Conservation (phyloP, 257 asterid genomes). For the Solanum stenotomum region DNA sequence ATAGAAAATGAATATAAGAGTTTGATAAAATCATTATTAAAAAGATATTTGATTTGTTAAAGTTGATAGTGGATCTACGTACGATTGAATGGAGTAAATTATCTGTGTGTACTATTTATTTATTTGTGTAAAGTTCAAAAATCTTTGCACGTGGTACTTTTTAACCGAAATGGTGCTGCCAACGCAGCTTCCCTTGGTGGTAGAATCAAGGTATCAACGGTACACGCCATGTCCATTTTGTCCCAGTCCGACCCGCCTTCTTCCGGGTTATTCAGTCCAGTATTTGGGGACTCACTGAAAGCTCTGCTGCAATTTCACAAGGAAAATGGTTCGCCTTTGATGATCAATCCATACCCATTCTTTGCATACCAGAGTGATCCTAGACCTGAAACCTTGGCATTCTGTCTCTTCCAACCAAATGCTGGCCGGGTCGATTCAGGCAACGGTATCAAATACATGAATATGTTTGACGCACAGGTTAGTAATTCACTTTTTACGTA, state of each 20-base stretch:
- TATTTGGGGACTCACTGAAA: slow-evolving; percentile 44
- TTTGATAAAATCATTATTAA: neutral
- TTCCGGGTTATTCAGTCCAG: slow-evolving; percentile 51
- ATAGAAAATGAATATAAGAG: neutral
- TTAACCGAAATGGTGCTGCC: neutral
- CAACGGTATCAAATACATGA: slow-evolving; percentile 76
- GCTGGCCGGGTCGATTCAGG: slow-evolving; percentile 74
- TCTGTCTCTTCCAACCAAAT: slow-evolving; percentile 90
- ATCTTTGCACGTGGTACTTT: neutral
- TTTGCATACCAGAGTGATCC: slow-evolving; percentile 90
- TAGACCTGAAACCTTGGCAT: slow-evolving; percentile 73
- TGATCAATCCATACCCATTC: slow-evolving; percentile 95
- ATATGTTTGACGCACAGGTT: slow-evolving; percentile 99
- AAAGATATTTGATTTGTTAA: neutral
- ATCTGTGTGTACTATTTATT: neutral
- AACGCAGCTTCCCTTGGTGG: slow-evolving; percentile 70
- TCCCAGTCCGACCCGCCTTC: slow-evolving; percentile 88
- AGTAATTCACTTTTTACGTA: neutral
- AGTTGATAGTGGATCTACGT: neutral
- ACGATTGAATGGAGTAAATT: neutral
- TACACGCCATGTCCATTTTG: slow-evolving; percentile 78
- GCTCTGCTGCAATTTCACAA: slow-evolving; percentile 50
- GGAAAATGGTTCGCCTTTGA: slow-evolving; percentile 61
- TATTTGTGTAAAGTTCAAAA: neutral
- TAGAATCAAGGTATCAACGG: slow-evolving; percentile 82